Evolutionary conservation across 1,139 yeast genomes (phyloP).

Genomic region (Pichia sp.): DNA sequence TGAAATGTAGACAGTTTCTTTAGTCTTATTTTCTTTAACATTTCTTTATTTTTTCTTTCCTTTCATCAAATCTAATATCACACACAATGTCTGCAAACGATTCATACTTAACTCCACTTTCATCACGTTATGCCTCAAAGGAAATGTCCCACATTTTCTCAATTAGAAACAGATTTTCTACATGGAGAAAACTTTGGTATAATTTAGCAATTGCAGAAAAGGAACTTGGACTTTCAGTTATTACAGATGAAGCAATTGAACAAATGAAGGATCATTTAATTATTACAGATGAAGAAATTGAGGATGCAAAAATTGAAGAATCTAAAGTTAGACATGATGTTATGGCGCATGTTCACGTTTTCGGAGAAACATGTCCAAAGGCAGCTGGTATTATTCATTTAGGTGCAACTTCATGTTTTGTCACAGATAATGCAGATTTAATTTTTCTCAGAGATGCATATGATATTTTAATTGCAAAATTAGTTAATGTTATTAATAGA

Average conservation of each 20-base stretch:
- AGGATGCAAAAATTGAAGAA: conserved; percentile 83
- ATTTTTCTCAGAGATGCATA: conserved; percentile 94
- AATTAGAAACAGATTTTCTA: conserved; percentile 85
- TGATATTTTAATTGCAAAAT: conserved; percentile 86
- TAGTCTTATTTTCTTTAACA: too few species aligned
- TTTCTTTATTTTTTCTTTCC: not conserved
- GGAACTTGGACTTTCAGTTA: conserved; percentile 76
- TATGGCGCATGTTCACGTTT: conserved; percentile 97
- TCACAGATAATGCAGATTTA: conserved; percentile 96
- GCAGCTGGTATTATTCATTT: conserved; percentile 98
- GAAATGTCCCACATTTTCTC: conserved; percentile 95
- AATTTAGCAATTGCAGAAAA: conserved; percentile 94
- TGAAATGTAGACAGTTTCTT: not conserved
- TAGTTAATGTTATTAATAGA: conserved; percentile 92
- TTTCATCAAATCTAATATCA: not conserved
- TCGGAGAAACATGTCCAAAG: conserved; percentile 86
- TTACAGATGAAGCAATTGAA: conserved; percentile 84
- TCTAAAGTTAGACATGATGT: conserved; percentile 98
- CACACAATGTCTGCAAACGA: conserved; percentile 36
- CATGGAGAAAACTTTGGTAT: conserved; percentile 98
- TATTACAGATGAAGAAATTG: conserved; percentile 90
- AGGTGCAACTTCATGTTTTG: conserved; percentile 98
- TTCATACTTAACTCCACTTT: conserved; percentile 82
- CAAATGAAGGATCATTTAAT: conserved; percentile 72
- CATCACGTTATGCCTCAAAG: conserved; percentile 95